Conservation (phyloP, 805 yeast genomes). For the Wickerhamomyces alni region DNA sequence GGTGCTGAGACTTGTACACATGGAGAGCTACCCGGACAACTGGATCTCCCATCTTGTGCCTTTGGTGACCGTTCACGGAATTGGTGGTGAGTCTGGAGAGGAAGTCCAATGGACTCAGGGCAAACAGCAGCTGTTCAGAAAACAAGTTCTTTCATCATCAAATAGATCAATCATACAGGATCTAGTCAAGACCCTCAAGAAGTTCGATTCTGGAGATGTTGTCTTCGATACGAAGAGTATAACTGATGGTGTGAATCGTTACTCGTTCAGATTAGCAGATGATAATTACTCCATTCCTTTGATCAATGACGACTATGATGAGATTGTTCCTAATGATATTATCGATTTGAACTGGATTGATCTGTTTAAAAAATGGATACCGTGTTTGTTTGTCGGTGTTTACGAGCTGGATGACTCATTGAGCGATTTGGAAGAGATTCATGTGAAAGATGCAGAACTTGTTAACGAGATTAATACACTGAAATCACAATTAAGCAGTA, state of each 20-base stretch:
- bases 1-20: constrained; percentile 5
- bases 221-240: constrained; percentile 23
- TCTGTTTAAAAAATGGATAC: constrained; percentile 42
- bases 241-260: constrained; percentile 3
- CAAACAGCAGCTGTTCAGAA: constrained; percentile 9
- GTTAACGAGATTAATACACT: constrained; percentile 30
- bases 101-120: neutral
- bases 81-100: constrained; percentile 19
- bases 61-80: constrained; percentile 36
- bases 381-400: constrained; percentile 41
- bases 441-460: constrained; percentile 26
- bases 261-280: neutral
- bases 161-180: constrained; percentile 16
- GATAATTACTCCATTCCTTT: constrained; percentile 15
- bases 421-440: constrained; percentile 17
- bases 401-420: constrained; percentile 33
- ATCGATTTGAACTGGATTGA: constrained; percentile 46
- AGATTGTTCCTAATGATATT: constrained; percentile 29
- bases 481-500: constrained; percentile 27
- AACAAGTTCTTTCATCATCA: constrained; percentile 1
- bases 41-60: constrained; percentile 31
- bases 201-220: constrained; percentile 23
- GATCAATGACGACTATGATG: constrained; percentile 2
- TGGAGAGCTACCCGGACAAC: constrained; percentile 35
- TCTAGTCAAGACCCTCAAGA: constrained; percentile 23